Evolutionary conservation across 352 stramenopile genomes (phyloP), one percentile per base, ranked within the genome.

Genomic region (Pythium volutum): DNA sequence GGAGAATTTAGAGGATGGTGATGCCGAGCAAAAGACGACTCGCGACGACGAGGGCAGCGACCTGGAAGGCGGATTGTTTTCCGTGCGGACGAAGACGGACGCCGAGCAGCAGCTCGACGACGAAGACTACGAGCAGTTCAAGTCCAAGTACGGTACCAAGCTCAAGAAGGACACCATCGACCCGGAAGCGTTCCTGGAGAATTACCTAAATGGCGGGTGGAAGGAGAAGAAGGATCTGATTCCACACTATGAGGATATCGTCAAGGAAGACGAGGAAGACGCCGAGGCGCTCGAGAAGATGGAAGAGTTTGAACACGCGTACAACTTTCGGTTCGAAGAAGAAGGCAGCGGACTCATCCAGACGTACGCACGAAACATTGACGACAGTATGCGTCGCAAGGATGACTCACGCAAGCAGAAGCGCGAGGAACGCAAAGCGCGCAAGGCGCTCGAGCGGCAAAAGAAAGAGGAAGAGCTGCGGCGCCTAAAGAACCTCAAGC

Each of bases 321-420:
- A 99, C 84, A 99, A 99, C 74, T 99, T 99, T 71, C 93, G 97
- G 20, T 99, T 99, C 68, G 97, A 99, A 76, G 93, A 99, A 74
- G 93, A 97, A 50, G 91, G 84, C 33, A 89, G 83, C 29, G 82
- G 82, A 7, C 51, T 93, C 27, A 96, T 97, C 58, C 71, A 93
- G 62, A 96, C 79, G 9, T 81, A 97, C 64, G 65, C 88, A 23
- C 77, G 96, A 38, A 69, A 76, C 36, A 80, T 97, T 51, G 78
- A 96, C 10, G 89, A 93, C 64, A 89, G 87, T 22, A 76, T 99
- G 63, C 91, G 98, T 69, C 90, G 97, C 34, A 96, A 97, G 65
- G 97, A 99, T 58, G 97, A 99, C 57, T 88, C 84, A 20, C 80
- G 98, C 22, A 98, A 98, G 70, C 81, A 92, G 52, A 98, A 99